phyloP scores from a whole-genome alignment of 1,284 basidiomycete genomes.

The Apiotrichum laibachii region DNA sequence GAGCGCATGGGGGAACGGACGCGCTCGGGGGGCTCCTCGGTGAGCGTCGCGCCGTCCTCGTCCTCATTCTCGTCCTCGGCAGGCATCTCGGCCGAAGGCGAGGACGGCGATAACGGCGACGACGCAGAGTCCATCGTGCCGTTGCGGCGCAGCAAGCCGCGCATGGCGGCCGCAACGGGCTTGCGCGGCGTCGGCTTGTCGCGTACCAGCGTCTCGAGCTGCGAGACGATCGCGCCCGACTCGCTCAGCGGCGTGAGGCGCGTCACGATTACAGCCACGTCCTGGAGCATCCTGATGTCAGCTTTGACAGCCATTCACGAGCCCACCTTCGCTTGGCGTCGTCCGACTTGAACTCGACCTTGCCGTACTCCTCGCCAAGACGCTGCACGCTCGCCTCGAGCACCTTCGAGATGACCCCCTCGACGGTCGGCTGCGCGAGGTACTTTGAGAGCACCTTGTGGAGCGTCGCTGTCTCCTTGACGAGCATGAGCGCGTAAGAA shows the following conservation, averaged over 20 bases:
- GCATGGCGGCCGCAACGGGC: constrained; percentile 38
- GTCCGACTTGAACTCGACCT: constrained; percentile 72
- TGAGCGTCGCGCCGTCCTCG: constrained; percentile 1
- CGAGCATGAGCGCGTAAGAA: constrained; percentile 82
- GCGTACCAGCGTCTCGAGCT: constrained; percentile 72
- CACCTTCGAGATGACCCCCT: constrained; percentile 89
- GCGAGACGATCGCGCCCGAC: constrained; percentile 61
- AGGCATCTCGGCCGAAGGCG: neutral
- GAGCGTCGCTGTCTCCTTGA: constrained; percentile 92
- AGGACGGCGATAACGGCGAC: neutral
- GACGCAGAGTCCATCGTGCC: constrained; percentile 14
- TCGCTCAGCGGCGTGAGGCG: constrained; percentile 65
- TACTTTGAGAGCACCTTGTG: constrained; percentile 96
- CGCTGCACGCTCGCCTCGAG: constrained; percentile 86
- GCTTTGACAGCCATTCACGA: constrained; percentile 6
- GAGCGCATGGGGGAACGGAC: neutral
- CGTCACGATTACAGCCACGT: constrained; percentile 71
- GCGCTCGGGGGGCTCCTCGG: neutral
- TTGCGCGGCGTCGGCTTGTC: constrained; percentile 60
- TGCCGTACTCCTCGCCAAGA: constrained; percentile 75
- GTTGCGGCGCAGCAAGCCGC: constrained; percentile 39
- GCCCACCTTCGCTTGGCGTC: constrained; percentile 76
- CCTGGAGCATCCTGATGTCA: constrained; percentile 65
- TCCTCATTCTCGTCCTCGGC: constrained; percentile 5
- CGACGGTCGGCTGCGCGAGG: constrained; percentile 69